Evolutionary conservation across 768 basidiomycete genomes (phyloP).

Genomic region (Dioszegia crocea): DNA sequence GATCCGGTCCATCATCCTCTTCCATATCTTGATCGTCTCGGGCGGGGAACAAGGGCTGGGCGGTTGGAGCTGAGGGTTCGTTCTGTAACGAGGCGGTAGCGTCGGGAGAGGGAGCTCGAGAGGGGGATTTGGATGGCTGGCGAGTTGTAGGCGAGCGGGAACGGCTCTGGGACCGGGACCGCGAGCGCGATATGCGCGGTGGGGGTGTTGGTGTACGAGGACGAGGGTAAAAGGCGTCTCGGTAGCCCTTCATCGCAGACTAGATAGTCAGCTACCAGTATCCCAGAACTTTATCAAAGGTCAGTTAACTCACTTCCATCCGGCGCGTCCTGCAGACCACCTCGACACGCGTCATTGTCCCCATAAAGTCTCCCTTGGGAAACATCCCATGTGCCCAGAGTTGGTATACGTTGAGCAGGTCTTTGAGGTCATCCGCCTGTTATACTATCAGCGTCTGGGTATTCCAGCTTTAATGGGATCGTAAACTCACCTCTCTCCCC

Average conservation of each 20-base stretch:
- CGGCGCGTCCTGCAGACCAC: constrained; percentile 78
- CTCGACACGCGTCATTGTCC: constrained; percentile 81
- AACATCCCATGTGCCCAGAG: constrained; percentile 93
- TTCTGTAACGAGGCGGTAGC: background rate
- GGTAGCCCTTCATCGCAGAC: constrained; percentile 35
- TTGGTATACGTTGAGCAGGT: constrained; percentile 78
- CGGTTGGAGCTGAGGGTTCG: background rate
- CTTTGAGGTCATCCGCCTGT: constrained; percentile 74
- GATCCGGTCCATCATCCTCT: constrained; percentile 42
- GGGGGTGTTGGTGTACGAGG: constrained; percentile 25
- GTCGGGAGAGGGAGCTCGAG: constrained; percentile 29
- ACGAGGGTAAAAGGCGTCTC: constrained; percentile 38
- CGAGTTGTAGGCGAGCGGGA: constrained; percentile 13
- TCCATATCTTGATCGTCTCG: constrained; percentile 29
- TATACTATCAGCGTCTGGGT: background rate
- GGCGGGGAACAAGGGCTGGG: constrained; percentile 6
- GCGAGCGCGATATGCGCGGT: constrained; percentile 18
- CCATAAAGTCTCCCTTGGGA: constrained; percentile 79
- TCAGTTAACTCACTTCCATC: constrained; percentile 64
- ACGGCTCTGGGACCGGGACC: background rate
- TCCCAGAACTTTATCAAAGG: background rate
- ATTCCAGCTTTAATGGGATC: background rate
- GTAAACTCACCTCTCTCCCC: constrained; percentile 71
- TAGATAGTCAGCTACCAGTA: constrained; percentile 6
- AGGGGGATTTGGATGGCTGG: constrained; percentile 48